phyloP scores from a whole-genome alignment of 1,139 yeast genomes.

The Pichia sp. region DNA sequence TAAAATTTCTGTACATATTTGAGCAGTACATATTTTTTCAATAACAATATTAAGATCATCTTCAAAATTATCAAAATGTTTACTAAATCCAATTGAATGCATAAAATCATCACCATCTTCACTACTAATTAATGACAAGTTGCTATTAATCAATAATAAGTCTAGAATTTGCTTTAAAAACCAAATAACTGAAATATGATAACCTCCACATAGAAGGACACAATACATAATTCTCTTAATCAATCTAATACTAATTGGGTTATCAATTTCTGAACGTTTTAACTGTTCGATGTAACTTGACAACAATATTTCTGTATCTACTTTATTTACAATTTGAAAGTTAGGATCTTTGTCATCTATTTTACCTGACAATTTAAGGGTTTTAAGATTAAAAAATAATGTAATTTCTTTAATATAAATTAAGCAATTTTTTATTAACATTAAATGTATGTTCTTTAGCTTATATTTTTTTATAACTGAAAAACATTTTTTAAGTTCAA shows the following conservation, averaged over 20 bases:
- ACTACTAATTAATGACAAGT: conserved; percentile 18
- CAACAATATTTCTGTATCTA: conserved; percentile 30
- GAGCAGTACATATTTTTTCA: conserved; percentile 4
- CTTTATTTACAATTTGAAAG: conserved; percentile 9
- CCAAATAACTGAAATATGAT: conserved; percentile 38
- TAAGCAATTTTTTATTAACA: background rate
- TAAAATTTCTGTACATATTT: background rate
- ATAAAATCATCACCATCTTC: conserved; percentile 17
- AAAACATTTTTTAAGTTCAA: background rate
- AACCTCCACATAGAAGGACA: conserved; percentile 38
- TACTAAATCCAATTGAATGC: background rate
- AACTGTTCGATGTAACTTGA: conserved; percentile 33
- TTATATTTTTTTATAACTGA: background rate
- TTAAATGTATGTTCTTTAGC: background rate
- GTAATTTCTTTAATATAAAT: background rate
- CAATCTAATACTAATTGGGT: conserved; percentile 30
- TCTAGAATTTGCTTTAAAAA: conserved; percentile 33
- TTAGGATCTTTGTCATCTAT: background rate
- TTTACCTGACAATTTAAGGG: background rate
- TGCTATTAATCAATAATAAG: conserved; percentile 19
- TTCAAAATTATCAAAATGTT: background rate
- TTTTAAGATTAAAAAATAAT: background rate
- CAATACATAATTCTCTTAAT: conserved; percentile 38
- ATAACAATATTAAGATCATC: conserved; percentile 1
- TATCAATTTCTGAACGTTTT: conserved; percentile 32